These are phyloP conservation scores for Centaurea solstitialis DNA, from an alignment of 129 eudicot genomes.

Conservation along the genomic window DNA sequence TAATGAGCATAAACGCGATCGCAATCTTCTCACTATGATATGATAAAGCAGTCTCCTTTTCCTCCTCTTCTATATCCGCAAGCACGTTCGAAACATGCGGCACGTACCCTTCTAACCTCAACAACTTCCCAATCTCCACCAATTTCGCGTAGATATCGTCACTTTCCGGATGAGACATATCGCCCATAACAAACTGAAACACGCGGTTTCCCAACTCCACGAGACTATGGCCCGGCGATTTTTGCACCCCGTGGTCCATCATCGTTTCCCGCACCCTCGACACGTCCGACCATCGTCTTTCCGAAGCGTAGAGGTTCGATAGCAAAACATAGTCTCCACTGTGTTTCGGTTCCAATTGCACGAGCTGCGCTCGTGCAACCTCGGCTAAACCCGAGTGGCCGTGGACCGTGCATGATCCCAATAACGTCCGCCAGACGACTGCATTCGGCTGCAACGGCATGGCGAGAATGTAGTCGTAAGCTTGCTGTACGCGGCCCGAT, in stretches of 20 bases:
- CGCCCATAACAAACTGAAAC: conserved; percentile 85
- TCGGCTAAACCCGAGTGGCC: conserved; percentile 60
- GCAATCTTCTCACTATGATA: conserved; percentile 98
- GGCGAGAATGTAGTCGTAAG: conserved; percentile 56
- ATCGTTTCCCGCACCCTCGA: conserved; percentile 62
- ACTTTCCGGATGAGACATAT: conserved; percentile 59
- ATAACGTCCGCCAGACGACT: conserved; percentile 76
- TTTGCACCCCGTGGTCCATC: conserved; percentile 71
- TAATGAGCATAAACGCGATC: conserved; percentile 84
- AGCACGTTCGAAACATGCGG: conserved; percentile 75
- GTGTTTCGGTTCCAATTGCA: conserved; percentile 77
- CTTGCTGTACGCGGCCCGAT: conserved; percentile 68
- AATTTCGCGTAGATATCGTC: conserved; percentile 70
- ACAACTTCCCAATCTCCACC: conserved; percentile 59
- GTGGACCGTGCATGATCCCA: conserved; percentile 74
- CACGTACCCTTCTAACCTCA: conserved; percentile 77
- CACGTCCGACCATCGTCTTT: conserved; percentile 81
- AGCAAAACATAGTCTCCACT: conserved; percentile 88
- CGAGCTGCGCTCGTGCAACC: conserved; percentile 58
- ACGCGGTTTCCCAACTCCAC: conserved; percentile 78
- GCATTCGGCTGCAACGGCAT: conserved; percentile 84
- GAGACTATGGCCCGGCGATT: conserved; percentile 76
- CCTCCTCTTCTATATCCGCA: conserved; percentile 93
- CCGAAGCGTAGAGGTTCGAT: conserved; percentile 87
- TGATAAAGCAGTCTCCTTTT: conserved; percentile 85